These are phyloP conservation scores for Secale cereale DNA, from an alignment of 176 grass and related monocot species.

Conservation along the genomic window DNA sequence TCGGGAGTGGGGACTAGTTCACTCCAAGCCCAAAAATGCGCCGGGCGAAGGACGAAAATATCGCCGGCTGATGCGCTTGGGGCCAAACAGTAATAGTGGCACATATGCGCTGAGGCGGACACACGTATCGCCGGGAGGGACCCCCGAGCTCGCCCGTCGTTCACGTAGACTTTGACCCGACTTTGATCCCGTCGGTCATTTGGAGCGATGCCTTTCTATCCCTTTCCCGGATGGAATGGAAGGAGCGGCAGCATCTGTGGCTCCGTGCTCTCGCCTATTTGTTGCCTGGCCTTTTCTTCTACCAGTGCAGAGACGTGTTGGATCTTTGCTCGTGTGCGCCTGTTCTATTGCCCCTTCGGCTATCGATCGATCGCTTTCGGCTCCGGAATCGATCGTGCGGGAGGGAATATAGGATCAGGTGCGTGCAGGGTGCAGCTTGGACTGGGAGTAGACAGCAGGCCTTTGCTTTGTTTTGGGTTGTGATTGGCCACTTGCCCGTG, in stretches of 20 bases:
- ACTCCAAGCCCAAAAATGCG: too few species aligned
- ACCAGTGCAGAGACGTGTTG: not conserved
- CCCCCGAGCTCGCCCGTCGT: not conserved
- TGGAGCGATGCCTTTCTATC: not conserved
- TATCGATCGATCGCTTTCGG: not conserved
- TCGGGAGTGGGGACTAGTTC: too few species aligned
- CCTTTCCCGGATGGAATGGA: not conserved
- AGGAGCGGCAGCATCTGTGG: too few species aligned
- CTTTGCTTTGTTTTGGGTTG: not conserved
- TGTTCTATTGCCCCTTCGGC: not conserved
- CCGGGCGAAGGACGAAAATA: too few species aligned
- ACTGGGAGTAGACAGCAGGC: not conserved
- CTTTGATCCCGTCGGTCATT: not conserved
- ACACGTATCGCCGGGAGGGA: not conserved
- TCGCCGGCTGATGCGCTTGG: too few species aligned
- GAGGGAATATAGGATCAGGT: not conserved
- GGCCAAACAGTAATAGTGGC: too few species aligned
- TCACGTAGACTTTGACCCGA: not conserved
- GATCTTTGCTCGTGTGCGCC: not conserved
- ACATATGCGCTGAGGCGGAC: not conserved
- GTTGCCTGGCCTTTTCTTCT: not conserved
- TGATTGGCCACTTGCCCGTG: not conserved
- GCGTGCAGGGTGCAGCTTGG: not conserved
- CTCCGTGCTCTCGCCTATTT: too few species aligned
- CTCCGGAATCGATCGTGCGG: not conserved